Percentiles rank a stretch among this genome's conserved stretches.
Evolutionary conservation across 2,329 filamentous ascomycete genomes (phyloP).

Genomic region (Nemania sp.): DNA sequence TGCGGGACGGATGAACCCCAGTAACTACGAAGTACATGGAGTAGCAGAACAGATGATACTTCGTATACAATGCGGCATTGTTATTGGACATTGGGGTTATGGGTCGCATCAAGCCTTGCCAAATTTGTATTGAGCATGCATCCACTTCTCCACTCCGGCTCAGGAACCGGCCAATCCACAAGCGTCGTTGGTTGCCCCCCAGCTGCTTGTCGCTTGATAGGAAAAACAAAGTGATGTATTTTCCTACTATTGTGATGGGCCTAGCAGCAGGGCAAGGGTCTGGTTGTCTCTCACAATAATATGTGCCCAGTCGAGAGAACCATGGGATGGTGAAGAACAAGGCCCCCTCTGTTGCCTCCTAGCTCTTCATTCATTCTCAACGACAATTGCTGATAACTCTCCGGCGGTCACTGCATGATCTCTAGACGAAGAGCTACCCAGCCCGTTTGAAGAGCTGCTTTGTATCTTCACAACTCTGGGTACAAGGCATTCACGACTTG

Average conservation of each 20-base stretch:
- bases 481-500: neutral
- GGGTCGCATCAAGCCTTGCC: conserved; percentile 24
- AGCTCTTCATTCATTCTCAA: neutral
- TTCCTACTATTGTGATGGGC: conserved; percentile 13
- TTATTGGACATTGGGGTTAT: conserved; percentile 21
- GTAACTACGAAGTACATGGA: too few relatives aligned
- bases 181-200: conserved; percentile 30
- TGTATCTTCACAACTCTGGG: neutral
- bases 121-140: conserved; percentile 22
- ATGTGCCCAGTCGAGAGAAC: neutral
- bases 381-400: conserved; percentile 5
- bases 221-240: conserved; percentile 26
- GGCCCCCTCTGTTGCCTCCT: conserved; percentile 13
- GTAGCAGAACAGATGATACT: too few relatives aligned
- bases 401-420: conserved; percentile 7
- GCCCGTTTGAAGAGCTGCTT: too few relatives aligned
- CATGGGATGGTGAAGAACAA: conserved; percentile 9
- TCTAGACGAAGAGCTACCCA: neutral
- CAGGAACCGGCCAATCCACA: conserved; percentile 30
- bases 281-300: conserved; percentile 21
- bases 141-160: conserved; percentile 7
- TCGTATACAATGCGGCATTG: conserved; percentile 1
- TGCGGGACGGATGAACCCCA: conserved; percentile 18
- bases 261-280: conserved; percentile 8
- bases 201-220: conserved; percentile 3